Evolutionary conservation across 768 basidiomycete species (phyloP).

Genomic region (Serendipita sp.): DNA sequence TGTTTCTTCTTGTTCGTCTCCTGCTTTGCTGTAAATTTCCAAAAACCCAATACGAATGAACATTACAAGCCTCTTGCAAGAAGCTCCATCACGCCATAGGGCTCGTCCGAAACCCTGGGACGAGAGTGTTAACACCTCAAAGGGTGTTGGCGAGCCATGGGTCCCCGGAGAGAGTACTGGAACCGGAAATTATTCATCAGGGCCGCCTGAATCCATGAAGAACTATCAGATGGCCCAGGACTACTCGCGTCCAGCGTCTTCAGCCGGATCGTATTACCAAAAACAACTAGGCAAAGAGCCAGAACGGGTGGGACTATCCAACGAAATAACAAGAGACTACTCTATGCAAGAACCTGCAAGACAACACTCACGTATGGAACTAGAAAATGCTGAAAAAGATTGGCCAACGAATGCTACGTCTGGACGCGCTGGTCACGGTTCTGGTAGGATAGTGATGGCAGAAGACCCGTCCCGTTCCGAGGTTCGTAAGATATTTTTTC

Average conservation of each 20-base stretch:
- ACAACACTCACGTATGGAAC: no score
- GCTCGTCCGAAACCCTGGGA: not conserved
- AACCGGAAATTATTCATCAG: not conserved
- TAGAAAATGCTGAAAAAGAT: no score
- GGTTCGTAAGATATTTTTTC: not conserved
- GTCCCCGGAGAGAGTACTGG: not conserved
- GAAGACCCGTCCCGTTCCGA: not conserved
- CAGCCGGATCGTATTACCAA: not conserved
- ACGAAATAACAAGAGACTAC: not conserved
- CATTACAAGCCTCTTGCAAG: constrained; percentile 1
- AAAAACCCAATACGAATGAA: not conserved
- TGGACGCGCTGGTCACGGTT: not conserved
- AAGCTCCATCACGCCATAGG: not conserved
- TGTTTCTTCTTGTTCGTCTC: no score
- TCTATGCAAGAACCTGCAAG: not conserved
- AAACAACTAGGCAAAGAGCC: not conserved
- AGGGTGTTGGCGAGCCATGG: not conserved
- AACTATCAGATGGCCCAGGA: not conserved
- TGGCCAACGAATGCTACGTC: no score
- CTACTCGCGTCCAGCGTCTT: not conserved
- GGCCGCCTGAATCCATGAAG: not conserved
- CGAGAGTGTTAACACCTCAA: not conserved
- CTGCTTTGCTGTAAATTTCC: no score
- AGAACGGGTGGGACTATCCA: not conserved
- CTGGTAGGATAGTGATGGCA: not conserved